These are phyloP conservation scores for Arthrobotrys entomopaga DNA, from an alignment of 2,329 filamentous ascomycete genomes.

Conservation along the genomic window DNA sequence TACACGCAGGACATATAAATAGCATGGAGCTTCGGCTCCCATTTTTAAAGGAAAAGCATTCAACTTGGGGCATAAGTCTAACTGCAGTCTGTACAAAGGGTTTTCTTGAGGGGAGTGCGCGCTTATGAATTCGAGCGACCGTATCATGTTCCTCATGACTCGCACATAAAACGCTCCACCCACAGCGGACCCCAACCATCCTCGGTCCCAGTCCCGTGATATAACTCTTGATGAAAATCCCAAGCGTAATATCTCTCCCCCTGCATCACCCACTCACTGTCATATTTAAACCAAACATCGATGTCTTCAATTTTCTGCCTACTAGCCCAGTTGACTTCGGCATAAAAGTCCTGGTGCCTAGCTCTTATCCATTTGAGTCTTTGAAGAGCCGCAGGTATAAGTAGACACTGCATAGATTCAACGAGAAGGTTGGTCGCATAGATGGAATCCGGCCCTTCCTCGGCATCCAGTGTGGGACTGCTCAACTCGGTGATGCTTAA, in stretches of 20 bases:
- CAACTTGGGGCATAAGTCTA: no score
- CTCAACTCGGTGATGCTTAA: constrained; percentile 15
- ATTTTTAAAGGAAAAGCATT: no score
- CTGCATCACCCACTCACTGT: not conserved
- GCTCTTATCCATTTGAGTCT: constrained; percentile 25
- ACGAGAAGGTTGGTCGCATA: constrained; percentile 21
- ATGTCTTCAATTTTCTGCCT: constrained; percentile 10
- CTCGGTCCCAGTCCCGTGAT: constrained; percentile 15
- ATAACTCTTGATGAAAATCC: constrained; percentile 31
- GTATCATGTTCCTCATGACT: not conserved
- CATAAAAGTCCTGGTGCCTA: constrained; percentile 15
- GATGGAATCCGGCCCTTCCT: constrained; percentile 29
- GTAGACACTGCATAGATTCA: constrained; percentile 26
- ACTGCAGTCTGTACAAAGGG: no score
- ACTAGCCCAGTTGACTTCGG: not conserved
- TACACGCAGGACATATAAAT: no score
- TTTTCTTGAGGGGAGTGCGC: not conserved
- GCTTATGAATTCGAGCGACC: not conserved
- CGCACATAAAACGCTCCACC: constrained; percentile 11
- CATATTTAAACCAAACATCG: constrained; percentile 26
- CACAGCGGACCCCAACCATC: constrained; percentile 14
- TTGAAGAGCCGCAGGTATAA: not conserved
- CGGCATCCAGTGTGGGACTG: constrained; percentile 1
- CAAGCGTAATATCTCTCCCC: constrained; percentile 33
- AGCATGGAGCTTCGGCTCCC: no score